phyloP scores from a whole-genome alignment of 371 early-diverging fungal genomes.

The Dinochytrium kinnereticum region DNA sequence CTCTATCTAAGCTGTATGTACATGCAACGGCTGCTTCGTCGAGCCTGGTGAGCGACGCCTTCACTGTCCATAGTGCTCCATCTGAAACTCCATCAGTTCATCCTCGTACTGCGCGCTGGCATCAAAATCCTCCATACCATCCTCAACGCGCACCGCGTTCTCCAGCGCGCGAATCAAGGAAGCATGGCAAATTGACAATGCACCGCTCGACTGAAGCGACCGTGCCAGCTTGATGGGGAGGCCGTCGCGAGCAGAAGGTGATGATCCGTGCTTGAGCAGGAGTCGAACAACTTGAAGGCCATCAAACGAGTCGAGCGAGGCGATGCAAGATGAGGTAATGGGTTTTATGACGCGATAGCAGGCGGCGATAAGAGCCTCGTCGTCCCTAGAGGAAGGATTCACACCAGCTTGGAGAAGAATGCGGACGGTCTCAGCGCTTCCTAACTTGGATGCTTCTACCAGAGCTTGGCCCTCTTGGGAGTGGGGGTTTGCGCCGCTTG shows the following conservation, averaged over 20 bases:
- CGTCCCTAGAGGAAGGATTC: neutral
- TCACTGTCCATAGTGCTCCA: slow-evolving; percentile 1
- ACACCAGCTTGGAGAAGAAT: neutral
- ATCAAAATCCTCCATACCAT: neutral
- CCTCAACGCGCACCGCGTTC: neutral
- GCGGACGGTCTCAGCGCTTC: neutral
- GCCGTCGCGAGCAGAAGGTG: neutral
- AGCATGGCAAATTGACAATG: neutral
- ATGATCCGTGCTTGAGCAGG: neutral
- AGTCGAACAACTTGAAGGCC: neutral
- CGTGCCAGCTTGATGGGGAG: neutral
- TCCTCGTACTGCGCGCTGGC: slow-evolving; percentile 8
- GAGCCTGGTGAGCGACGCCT: too few relatives aligned
- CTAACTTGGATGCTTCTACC: neutral
- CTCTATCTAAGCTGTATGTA: too few relatives aligned
- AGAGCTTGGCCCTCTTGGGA: neutral
- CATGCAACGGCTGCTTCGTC: too few relatives aligned
- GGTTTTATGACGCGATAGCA: neutral
- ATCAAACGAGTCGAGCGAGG: neutral
- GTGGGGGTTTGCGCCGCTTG: neutral
- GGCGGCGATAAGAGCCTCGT: neutral
- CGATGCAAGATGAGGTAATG: neutral
- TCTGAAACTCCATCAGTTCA: neutral
- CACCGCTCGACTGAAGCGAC: neutral
- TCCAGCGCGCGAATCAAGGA: neutral